Evolutionary conservation across 768 basidiomycete genomes (phyloP).

Genomic region (Pholiota molesta): DNA sequence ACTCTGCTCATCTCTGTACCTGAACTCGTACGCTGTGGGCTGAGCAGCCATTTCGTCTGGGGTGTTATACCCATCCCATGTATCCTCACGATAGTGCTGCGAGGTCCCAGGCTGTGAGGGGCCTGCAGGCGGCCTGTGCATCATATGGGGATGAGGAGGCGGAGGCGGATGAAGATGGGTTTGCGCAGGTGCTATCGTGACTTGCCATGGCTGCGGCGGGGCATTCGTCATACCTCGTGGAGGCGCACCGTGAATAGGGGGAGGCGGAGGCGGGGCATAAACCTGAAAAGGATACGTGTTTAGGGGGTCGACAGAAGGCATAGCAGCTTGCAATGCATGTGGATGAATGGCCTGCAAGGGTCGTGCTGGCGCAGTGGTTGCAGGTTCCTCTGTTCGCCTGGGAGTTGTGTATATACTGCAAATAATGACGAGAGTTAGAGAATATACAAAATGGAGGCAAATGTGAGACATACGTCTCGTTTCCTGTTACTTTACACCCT

Average conservation of each 20-base stretch:
- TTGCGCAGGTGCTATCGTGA: slow-evolving; percentile 66
- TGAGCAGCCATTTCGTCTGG: slow-evolving; percentile 52
- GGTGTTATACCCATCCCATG: slow-evolving; percentile 57
- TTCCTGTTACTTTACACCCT: slow-evolving; percentile 78
- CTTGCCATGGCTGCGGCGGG: slow-evolving; percentile 69
- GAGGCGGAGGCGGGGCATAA: slow-evolving; percentile 34
- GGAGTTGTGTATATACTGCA: slow-evolving; percentile 13
- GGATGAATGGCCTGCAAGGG: slow-evolving; percentile 23
- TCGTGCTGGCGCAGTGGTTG: slow-evolving; percentile 9
- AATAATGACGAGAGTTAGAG: neutral
- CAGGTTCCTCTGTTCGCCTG: slow-evolving; percentile 12
- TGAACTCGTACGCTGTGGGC: slow-evolving; percentile 55
- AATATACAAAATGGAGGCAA: neutral
- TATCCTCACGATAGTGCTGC: slow-evolving; percentile 45
- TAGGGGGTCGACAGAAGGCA: slow-evolving; percentile 35
- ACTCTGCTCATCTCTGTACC: slow-evolving; percentile 64
- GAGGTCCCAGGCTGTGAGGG: slow-evolving; percentile 19
- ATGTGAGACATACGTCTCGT: slow-evolving; percentile 58
- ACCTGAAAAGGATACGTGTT: slow-evolving; percentile 44
- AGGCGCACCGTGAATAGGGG: slow-evolving; percentile 35
- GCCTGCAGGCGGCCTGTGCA: slow-evolving; percentile 49
- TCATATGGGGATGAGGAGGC: slow-evolving; percentile 40
- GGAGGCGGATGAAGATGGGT: slow-evolving; percentile 55
- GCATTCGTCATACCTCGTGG: slow-evolving; percentile 50
- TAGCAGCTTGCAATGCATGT: slow-evolving; percentile 24